Evolutionary conservation across 192 early-diverging fungal species (phyloP).

Genomic region (Backusella psychrophila): DNA sequence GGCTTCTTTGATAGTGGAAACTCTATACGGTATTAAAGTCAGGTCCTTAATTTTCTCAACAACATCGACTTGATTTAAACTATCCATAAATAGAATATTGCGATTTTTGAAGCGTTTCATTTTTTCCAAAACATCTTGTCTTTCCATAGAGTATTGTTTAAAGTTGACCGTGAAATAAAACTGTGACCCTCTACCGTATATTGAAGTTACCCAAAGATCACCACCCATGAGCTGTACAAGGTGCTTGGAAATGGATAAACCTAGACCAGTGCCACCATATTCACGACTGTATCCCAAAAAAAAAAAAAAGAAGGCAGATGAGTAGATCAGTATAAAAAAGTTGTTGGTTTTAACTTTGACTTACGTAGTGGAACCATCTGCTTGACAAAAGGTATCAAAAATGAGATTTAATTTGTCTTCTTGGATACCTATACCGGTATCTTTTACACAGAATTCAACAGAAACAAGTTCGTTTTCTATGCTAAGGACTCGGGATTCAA

Average conservation of each 20-base stretch:
- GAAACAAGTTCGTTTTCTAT: slow-evolving; percentile 42
- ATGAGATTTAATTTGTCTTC: slow-evolving; percentile 73
- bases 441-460: slow-evolving; percentile 68
- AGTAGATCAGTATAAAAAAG: neutral
- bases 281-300: slow-evolving; percentile 10
- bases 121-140: slow-evolving; percentile 39
- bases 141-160: slow-evolving; percentile 38
- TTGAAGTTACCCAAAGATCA: slow-evolving; percentile 72
- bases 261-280: slow-evolving; percentile 44
- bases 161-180: slow-evolving; percentile 73
- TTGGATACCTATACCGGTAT: slow-evolving; percentile 85
- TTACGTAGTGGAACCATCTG: slow-evolving; percentile 76
- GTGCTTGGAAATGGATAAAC: slow-evolving; percentile 77
- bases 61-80: slow-evolving; percentile 43
- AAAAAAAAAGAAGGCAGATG: neutral
- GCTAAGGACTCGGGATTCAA: slow-evolving; percentile 46
- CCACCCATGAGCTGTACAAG: slow-evolving; percentile 78
- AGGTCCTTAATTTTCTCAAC: slow-evolving; percentile 50
- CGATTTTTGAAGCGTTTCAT: slow-evolving; percentile 54
- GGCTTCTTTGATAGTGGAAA: slow-evolving; percentile 48
- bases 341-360: neutral
- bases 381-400: slow-evolving; percentile 84
- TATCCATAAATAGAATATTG: slow-evolving; percentile 61
- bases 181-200: slow-evolving; percentile 64
- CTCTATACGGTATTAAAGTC: slow-evolving; percentile 44